Base-by-base conservation (phyloP, 306 rosid genomes). In the Carpinus fangiana region DNA sequence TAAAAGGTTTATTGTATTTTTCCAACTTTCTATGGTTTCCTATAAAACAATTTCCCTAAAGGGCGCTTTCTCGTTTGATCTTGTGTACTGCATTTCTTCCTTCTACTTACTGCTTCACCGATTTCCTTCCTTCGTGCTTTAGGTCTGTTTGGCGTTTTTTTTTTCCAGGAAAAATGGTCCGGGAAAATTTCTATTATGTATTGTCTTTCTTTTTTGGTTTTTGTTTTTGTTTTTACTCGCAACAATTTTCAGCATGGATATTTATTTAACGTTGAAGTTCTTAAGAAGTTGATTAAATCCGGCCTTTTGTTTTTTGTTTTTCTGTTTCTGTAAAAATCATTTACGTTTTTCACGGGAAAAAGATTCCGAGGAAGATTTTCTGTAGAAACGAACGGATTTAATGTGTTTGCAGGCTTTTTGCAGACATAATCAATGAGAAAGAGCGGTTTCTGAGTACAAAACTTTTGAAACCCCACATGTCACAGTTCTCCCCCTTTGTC, bases 101-200 rank as follows among this genome's bases (percentile, higher is more conserved):
- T 80, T 82, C 74, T 56, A 57, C 55, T 47, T 77, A 18, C 69
- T 74, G n/a, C 83, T 77, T 50, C 23, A 56, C 70, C 21, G 31
- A 62, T 81, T 64, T 56, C 81, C 67, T 68, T 62, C 55, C 55
- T 21, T 71, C 73, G 78, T 59, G 43, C 45, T 72, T 79, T 82
- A 78, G 89, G 79, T 84, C 89, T 72, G 76, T 77, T 80, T 87
- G 84, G 81, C 71, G 78, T 79, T 76, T 75, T 79, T 76, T 75
- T 79, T 86, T 87, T 81, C 70, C 72, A 23, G 55, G 80, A 86
- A 82, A 86, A 70, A 41, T 46, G 10, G 55, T 41, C 8, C 64
- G 18, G 10, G 43, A 38, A 31, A 57, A 66, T 45, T 45, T 16
- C 18, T 36, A 7, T 47, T 31, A 48, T 66, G 60, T 73, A 68